phyloP scores from a whole-genome alignment of 768 basidiomycete genomes.

The Artomyces pyxidatus region DNA sequence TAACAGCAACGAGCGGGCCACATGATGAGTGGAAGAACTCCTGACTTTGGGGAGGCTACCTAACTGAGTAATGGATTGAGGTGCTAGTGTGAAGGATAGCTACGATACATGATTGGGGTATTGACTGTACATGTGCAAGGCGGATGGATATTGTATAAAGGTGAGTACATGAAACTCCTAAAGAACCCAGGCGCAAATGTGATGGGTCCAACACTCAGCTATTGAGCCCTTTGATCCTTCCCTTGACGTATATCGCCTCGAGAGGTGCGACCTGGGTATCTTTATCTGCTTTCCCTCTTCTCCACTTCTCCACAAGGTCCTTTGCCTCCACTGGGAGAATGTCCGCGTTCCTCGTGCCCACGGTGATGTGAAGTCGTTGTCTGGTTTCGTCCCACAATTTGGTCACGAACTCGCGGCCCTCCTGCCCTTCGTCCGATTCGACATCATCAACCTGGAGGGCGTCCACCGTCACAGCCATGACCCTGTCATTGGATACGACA shows the following conservation, averaged over 20 bases:
- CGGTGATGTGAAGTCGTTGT: conserved; percentile 71
- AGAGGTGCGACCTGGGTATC: conserved; percentile 24
- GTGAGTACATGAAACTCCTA: too few species aligned
- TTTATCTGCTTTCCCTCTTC: conserved; percentile 24
- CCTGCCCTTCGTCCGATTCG: conserved; percentile 25
- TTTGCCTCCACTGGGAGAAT: conserved; percentile 65
- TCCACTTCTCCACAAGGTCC: conserved; percentile 51
- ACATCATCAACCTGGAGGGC: conserved; percentile 35
- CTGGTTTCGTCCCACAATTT: conserved; percentile 38
- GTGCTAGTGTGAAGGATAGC: too few species aligned
- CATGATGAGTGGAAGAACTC: too few species aligned
- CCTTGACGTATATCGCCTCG: conserved; percentile 21
- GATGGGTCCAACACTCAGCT: neutral
- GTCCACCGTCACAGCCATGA: conserved; percentile 76
- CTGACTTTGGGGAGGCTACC: too few species aligned
- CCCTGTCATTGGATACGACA: conserved; percentile 67
- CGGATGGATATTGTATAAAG: too few species aligned
- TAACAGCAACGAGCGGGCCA: too few species aligned
- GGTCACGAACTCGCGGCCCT: conserved; percentile 39
- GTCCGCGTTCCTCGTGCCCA: conserved; percentile 54
- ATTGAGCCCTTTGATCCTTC: conserved; percentile 23
- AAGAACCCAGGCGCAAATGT: neutral
- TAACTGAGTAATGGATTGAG: too few species aligned
- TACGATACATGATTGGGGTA: too few species aligned
- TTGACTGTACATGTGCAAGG: too few species aligned